Evolutionary conservation across 208 protist genomes (phyloP).

Genomic region (Vickermania spadyakhi): DNA sequence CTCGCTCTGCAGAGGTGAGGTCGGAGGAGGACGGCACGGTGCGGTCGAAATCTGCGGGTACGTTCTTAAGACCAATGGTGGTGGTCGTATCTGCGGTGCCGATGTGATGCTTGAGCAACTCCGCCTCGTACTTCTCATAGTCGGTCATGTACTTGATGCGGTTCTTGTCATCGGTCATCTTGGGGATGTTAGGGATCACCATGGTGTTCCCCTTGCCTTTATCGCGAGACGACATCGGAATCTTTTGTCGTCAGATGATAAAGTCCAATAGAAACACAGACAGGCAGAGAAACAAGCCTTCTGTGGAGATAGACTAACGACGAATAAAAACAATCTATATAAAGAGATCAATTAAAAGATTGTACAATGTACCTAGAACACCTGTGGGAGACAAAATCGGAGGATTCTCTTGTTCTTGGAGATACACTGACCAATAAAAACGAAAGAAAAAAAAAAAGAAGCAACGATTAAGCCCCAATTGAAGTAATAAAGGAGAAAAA

Average conservation of each 20-base stretch:
- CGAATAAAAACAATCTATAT: conserved; percentile 4
- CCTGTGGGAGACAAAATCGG: no score
- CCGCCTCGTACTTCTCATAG: conserved; percentile 84
- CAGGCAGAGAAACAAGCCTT: conserved; percentile 8
- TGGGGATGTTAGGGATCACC: conserved; percentile 76
- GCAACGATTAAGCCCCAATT: no score
- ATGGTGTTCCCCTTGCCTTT: conserved; percentile 23
- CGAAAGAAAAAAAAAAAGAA: conserved; percentile 3
- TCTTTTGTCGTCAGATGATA: neutral
- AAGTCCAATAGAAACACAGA: neutral
- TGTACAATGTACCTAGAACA: no score
- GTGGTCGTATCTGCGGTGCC: conserved; percentile 48
- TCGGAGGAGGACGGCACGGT: conserved; percentile 42
- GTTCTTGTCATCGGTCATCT: conserved; percentile 68
- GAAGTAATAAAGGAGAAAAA: no score
- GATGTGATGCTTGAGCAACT: conserved; percentile 83
- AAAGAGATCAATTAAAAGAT: no score
- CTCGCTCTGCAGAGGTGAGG: conserved; percentile 49
- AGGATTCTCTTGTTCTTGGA: no score
- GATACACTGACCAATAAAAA: neutral
- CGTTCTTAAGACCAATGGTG: conserved; percentile 56
- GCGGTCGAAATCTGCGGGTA: conserved; percentile 56
- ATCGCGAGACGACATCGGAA: conserved; percentile 4
- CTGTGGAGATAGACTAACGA: conserved; percentile 3
- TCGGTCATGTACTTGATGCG: conserved; percentile 70